Conservation (phyloP, 257 asterid genomes). For the Haberlea rhodopensis region DNA sequence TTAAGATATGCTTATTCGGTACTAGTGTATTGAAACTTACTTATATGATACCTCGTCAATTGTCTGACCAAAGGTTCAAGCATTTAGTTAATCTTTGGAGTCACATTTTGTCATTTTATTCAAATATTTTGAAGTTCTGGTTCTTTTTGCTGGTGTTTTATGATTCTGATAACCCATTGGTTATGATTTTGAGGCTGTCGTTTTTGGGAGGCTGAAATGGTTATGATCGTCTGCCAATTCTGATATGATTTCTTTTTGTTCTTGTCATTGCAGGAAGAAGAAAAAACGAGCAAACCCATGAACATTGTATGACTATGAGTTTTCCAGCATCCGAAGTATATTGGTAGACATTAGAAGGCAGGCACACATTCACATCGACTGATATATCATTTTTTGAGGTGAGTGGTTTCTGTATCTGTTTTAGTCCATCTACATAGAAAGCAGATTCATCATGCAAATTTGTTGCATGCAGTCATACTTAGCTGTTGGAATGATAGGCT, state of each 20-base stretch:
- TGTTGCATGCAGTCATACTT: background rate
- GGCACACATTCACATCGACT: background rate
- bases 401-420: background rate
- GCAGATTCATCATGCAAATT: background rate
- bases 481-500: background rate
- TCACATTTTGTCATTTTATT: background rate
- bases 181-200: background rate
- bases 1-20: background rate
- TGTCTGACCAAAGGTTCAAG: background rate
- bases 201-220: background rate
- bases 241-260: background rate
- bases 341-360: background rate
- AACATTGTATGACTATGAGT: background rate
- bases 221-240: background rate
- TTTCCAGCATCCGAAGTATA: background rate
- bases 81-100: background rate
- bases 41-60: background rate
- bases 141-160: background rate
- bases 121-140: background rate
- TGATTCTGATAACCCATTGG: background rate
- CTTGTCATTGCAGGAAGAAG: background rate
- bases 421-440: background rate
- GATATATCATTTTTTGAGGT: background rate
- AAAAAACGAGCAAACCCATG: background rate
- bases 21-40: background rate